Conservation (phyloP, 2,329 filamentous ascomycete genomes). For the Talaromyces islandicus region DNA sequence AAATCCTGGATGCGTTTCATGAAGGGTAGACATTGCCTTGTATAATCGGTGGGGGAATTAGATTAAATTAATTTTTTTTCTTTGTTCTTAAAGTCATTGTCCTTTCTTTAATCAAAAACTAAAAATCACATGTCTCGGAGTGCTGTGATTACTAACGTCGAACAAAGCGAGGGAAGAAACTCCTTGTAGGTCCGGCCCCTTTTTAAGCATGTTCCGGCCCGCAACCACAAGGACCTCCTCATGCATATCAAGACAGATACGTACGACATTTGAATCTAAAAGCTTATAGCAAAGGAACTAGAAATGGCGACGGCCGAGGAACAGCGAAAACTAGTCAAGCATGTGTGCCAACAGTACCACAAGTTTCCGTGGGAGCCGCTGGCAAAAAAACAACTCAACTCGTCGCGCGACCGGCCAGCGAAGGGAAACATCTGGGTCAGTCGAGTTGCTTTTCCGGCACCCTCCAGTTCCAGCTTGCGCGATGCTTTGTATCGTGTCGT, state of each 20-base stretch:
- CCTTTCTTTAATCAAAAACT: neutral
- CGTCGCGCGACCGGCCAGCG: neutral
- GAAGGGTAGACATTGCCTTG: no score
- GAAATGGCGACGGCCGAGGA: slow-evolving; percentile 1
- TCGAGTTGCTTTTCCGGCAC: slow-evolving; percentile 2
- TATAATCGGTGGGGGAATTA: neutral
- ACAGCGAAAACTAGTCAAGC: slow-evolving; percentile 2
- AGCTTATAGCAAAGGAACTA: neutral
- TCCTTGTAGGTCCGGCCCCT: neutral
- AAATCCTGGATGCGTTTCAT: neutral
- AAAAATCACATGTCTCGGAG: neutral
- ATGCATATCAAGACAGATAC: neutral
- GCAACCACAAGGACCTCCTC: no score
- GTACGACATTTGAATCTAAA: neutral
- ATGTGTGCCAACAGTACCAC: neutral
- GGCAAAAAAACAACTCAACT: neutral
- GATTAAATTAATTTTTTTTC: neutral
- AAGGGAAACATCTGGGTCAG: slow-evolving; percentile 4
- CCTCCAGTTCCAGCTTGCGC: slow-evolving; percentile 1
- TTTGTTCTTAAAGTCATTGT: no score
- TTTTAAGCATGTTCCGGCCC: no score
- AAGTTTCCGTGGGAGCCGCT: slow-evolving; percentile 2
- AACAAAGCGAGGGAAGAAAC: neutral
- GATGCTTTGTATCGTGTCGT: slow-evolving; percentile 6
- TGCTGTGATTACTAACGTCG: neutral